Conservation (phyloP, 495 filamentous ascomycete genomes). For the Zalerion maritima region DNA sequence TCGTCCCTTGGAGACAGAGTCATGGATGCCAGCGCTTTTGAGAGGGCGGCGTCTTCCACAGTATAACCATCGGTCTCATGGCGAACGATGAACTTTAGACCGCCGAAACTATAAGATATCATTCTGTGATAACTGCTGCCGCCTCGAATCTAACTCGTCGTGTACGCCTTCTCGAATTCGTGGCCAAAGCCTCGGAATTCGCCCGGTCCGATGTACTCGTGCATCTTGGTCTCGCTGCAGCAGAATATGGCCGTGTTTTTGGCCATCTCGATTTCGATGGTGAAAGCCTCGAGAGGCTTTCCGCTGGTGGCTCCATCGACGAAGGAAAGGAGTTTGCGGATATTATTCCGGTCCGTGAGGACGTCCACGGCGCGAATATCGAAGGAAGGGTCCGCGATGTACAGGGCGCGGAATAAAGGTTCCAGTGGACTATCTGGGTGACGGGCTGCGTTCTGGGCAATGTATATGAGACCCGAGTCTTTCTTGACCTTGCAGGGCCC, state of each 20-base stretch:
- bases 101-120: conserved; percentile 29
- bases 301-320: conserved; percentile 17
- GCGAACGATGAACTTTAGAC: conserved; percentile 29
- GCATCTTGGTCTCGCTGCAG: conserved; percentile 20
- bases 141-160: conserved; percentile 16
- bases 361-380: conserved; percentile 28
- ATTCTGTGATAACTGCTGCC: conserved; percentile 36
- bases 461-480: conserved; percentile 24
- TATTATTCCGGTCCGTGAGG: conserved; percentile 37
- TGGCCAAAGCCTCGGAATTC: conserved; percentile 32
- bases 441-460: conserved; percentile 29
- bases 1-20: conserved; percentile 11
- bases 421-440: conserved; percentile 32
- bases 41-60: conserved; percentile 11
- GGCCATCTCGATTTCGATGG: conserved; percentile 28
- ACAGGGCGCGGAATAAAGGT: conserved; percentile 35
- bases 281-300: conserved; percentile 21
- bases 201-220: conserved; percentile 14
- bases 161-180: conserved; percentile 36
- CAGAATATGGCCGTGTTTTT: conserved; percentile 28
- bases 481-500: conserved; percentile 12
- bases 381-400: conserved; percentile 25
- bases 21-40: conserved; percentile 14
- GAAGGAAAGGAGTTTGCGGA: conserved; percentile 37
- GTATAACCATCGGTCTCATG: conserved; percentile 34